Percentiles rank a stretch among this genome's conserved stretches.
These are phyloP conservation scores for Fusarium circinatum DNA, from an alignment of 2,329 filamentous ascomycete species.

Conservation along the genomic window DNA sequence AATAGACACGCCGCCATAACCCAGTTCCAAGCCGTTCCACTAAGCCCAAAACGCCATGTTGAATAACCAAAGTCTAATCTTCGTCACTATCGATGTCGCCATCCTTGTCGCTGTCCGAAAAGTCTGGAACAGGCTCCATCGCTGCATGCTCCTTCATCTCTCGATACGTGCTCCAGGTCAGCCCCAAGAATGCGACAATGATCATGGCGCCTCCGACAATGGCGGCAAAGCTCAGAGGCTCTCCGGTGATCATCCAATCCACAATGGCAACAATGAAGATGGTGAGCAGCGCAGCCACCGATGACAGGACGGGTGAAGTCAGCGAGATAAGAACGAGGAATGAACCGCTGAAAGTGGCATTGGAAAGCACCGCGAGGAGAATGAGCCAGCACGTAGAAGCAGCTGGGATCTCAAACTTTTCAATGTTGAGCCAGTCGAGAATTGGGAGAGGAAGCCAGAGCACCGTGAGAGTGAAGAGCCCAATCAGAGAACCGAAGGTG, in stretches of 20 bases:
- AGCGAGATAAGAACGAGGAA: slow-evolving; percentile 94
- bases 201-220: slow-evolving; percentile 88
- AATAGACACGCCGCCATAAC: background rate
- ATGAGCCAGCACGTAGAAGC: slow-evolving; percentile 85
- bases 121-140: slow-evolving; percentile 61
- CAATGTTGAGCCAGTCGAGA: slow-evolving; percentile 80
- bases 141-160: slow-evolving; percentile 89
- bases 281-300: slow-evolving; percentile 90
- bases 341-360: slow-evolving; percentile 90
- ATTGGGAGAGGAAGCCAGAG: slow-evolving; percentile 93
- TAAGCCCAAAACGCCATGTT: slow-evolving; percentile 1
- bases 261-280: slow-evolving; percentile 96
- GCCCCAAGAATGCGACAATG: slow-evolving; percentile 83
- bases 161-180: slow-evolving; percentile 91
- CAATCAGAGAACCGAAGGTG: slow-evolving; percentile 88
- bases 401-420: slow-evolving; percentile 83
- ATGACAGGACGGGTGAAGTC: slow-evolving; percentile 91
- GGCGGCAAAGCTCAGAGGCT: slow-evolving; percentile 78
- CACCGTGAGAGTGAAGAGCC: slow-evolving; percentile 83
- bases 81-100: slow-evolving; percentile 52
- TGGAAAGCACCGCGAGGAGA: slow-evolving; percentile 81
- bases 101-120: slow-evolving; percentile 61
- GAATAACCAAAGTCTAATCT: slow-evolving; percentile 22
- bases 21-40: background rate
- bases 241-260: slow-evolving; percentile 87